phyloP scores from a whole-genome alignment of 108 stramenopile species.

The Cyclotella distinguenda region DNA sequence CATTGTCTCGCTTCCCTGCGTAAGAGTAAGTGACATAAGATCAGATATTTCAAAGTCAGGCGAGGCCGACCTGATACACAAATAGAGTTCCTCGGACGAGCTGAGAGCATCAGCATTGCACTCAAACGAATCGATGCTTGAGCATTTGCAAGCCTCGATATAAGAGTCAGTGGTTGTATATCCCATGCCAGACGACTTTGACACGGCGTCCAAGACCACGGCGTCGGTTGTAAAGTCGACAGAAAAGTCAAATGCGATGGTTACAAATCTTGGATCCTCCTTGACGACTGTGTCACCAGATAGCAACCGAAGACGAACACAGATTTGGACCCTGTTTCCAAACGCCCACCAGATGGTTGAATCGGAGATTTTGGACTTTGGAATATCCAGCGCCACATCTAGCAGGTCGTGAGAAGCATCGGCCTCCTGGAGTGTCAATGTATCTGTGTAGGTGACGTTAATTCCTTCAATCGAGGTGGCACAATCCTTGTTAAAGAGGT shows the following conservation, averaged over 20 bases:
- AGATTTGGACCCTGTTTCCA: constrained; percentile 20
- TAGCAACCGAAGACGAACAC: constrained; percentile 24
- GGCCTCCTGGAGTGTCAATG: constrained; percentile 7
- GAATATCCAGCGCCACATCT: constrained; percentile 18
- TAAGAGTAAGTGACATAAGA: constrained; percentile 1
- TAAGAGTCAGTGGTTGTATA: constrained; percentile 18
- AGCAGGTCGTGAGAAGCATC: constrained; percentile 23
- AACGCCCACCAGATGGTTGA: constrained; percentile 20
- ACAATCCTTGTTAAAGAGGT: constrained; percentile 32
- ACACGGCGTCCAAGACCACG: neutral
- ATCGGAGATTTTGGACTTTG: constrained; percentile 8
- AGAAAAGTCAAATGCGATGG: constrained; percentile 22
- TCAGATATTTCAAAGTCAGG: constrained; percentile 21
- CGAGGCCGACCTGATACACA: constrained; percentile 16
- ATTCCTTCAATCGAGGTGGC: constrained; percentile 16
- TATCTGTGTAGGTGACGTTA: neutral
- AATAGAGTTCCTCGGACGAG: constrained; percentile 13
- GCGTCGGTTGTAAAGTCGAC: constrained; percentile 23
- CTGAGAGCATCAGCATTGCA: constrained; percentile 16
- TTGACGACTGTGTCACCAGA: constrained; percentile 19
- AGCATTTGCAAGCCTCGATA: constrained; percentile 35
- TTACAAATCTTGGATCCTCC: constrained; percentile 20
- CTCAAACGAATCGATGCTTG: constrained; percentile 3
- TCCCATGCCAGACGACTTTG: constrained; percentile 18
- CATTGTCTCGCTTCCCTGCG: constrained; percentile 13